Base-by-base conservation (phyloP, 2,329 filamentous ascomycete species). In the Venturia nashicola region DNA sequence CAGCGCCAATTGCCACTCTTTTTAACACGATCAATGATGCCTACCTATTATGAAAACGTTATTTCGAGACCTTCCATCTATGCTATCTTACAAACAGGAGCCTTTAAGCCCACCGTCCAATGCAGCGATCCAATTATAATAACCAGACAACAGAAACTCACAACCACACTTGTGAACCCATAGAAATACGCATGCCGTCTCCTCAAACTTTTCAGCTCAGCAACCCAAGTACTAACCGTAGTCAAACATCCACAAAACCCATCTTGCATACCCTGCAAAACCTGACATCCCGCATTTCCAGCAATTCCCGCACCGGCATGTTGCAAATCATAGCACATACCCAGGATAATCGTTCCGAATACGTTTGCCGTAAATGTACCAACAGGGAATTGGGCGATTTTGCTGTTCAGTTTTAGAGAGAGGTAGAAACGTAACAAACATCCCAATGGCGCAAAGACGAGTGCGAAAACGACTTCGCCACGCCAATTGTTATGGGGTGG, bases 351-450 rank as follows among this genome's bases (percentile, higher is more conserved):
- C 0, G 90, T 91, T 5, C 92, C 93, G 16, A 87, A 72, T 5
- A 95, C 79, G 70, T 97, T 97, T 36, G 88, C 90, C 0, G 78
- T 76, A 69, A 97, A 96, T 0, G 93, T 97, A 2, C 93, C 93
- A 0, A 97, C 74, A 0, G 93, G 93, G 68, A 97, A 97, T 0
- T 81, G 76, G 0, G 84, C 74, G 0, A 85, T 68, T 23, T 83
- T 79, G 0, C 82, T 77, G 69, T 97, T 97, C n/a, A 96, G 81
- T 32, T 78, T 74, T 7, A 89, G 71, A 0, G 88, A 88, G 1
- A 83, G 74, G 71, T 91, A 92, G 76, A 89, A 96, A 3, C 93
- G 83, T 0, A 82, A 71, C 0, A 96, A 75, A 68, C 88, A 92
- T 0, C 93, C 93, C 0, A 90, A 68, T 0, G 93, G 93, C 0